A percentile compares a stretch with the other conserved stretches of the same genome.
These are phyloP conservation scores for Gonium pectorale DNA, from an alignment of 139 green algal genomes.

Conservation along the genomic window DNA sequence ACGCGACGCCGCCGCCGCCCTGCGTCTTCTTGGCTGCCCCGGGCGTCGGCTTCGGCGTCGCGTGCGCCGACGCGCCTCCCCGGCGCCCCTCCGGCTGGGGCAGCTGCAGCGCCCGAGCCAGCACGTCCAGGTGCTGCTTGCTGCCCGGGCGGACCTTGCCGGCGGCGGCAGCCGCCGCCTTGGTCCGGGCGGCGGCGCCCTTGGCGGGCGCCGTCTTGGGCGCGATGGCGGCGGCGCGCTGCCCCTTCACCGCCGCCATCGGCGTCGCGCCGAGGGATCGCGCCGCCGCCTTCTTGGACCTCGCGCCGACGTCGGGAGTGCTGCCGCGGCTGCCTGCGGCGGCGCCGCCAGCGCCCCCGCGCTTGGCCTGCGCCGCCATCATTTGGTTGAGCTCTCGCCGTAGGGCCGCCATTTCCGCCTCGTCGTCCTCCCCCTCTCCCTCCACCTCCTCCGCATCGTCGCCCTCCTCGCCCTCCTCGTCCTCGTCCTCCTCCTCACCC, in stretches of 20 bases:
- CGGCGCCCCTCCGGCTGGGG: too few relatives aligned
- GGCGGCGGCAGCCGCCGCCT: not conserved
- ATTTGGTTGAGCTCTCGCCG: too few relatives aligned
- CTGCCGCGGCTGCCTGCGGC: not conserved
- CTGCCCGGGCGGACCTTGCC: not conserved
- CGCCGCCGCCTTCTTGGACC: not conserved
- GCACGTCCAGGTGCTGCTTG: not conserved
- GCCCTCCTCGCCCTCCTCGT: constrained; percentile 23
- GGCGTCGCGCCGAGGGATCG: not conserved
- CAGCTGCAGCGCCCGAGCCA: not conserved
- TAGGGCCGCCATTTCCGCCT: too few relatives aligned
- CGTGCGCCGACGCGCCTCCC: too few relatives aligned
- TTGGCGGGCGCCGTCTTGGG: constrained; percentile 17
- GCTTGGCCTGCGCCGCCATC: not conserved
- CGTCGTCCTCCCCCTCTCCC: too few relatives aligned
- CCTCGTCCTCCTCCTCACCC: not conserved
- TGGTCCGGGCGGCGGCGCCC: not conserved
- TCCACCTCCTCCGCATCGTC: not conserved
- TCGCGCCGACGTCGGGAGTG: not conserved
- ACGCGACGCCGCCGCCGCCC: too few relatives aligned
- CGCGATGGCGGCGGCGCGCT: not conserved
- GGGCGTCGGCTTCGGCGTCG: too few relatives aligned
- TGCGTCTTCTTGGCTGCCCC: too few relatives aligned
- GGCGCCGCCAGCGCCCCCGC: not conserved
- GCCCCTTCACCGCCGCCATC: not conserved